Conservation (phyloP, 2,329 filamentous ascomycete genomes). For the Clarireedia paspali region DNA sequence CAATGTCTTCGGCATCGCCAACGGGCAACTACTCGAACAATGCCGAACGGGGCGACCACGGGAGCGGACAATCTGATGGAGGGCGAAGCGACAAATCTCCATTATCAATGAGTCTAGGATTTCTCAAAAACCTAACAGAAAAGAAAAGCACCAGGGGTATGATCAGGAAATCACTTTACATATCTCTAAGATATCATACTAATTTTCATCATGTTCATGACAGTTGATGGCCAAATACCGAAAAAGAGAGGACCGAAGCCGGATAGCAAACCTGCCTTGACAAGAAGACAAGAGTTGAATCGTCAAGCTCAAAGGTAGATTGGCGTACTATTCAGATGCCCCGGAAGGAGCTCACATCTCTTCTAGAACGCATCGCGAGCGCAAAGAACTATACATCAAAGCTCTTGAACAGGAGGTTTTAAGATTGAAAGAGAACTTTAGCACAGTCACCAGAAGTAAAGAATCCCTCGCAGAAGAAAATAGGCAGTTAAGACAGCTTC, state of each 20-base stretch:
- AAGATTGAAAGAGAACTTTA: constrained; percentile 78
- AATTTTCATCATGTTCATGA: constrained; percentile 12
- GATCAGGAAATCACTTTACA: constrained; percentile 9
- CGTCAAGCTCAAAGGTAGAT: constrained; percentile 85
- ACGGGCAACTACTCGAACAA: constrained; percentile 23
- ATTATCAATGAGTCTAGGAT: constrained; percentile 43
- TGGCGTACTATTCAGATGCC: no score
- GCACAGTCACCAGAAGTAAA: constrained; percentile 66
- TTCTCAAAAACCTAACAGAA: constrained; percentile 60
- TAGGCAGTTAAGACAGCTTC: constrained; percentile 54
- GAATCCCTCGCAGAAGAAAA: constrained; percentile 74
- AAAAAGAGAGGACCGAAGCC: constrained; percentile 94
- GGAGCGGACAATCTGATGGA: constrained; percentile 26
- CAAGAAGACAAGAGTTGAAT: constrained; percentile 86
- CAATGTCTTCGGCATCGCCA: constrained; percentile 25
- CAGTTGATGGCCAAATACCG: constrained; percentile 68
- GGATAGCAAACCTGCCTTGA: constrained; percentile 90
- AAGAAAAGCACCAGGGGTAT: constrained; percentile 74
- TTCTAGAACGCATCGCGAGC: constrained; percentile 82
- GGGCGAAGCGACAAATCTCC: constrained; percentile 28
- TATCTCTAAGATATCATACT: background rate
- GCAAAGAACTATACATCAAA: constrained; percentile 95
- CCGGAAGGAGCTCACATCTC: no score
- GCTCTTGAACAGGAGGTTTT: constrained; percentile 86
- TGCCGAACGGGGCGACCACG: constrained; percentile 24